phyloP scores from a whole-genome alignment of 495 filamentous ascomycete species.

The Penicillium salamii region DNA sequence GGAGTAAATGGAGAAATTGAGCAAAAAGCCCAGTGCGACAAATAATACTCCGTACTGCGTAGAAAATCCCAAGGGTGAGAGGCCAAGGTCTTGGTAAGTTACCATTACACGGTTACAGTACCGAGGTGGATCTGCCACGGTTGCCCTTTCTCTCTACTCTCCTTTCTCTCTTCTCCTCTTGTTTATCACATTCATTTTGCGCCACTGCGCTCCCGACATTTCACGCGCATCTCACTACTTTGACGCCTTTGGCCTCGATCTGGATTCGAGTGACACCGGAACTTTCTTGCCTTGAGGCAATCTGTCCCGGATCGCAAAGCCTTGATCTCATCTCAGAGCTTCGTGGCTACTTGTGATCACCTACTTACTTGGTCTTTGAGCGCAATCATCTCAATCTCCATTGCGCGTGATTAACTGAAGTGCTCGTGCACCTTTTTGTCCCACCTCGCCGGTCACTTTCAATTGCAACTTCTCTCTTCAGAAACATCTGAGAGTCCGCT shows the following conservation, averaged over 20 bases:
- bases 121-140: conserved; percentile 7
- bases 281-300: not conserved
- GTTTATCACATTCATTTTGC: conserved; percentile 10
- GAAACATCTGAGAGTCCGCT: conserved; percentile 1
- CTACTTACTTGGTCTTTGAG: conserved; percentile 8
- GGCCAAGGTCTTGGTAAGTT: conserved; percentile 10
- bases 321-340: not conserved
- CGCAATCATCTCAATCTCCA: conserved; percentile 5
- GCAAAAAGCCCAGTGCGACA: no score
- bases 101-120: conserved; percentile 10
- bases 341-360: not conserved
- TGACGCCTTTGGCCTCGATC: not conserved
- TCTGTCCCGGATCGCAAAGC: not conserved
- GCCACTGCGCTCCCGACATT: conserved; percentile 1
- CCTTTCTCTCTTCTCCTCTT: conserved; percentile 23
- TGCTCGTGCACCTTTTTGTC: conserved; percentile 13
- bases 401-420: conserved; percentile 13
- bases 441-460: not conserved
- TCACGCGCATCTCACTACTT: not conserved
- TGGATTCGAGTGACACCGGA: not conserved
- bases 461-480: not conserved
- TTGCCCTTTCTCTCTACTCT: conserved; percentile 26
- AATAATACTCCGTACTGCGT: no score
- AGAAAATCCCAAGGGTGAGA: not conserved
- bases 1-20: not conserved